A percentile compares a stretch with the other conserved stretches of the same genome.
These are phyloP conservation scores for Salvia miltiorrhiza DNA, from an alignment of 257 asterid genomes.

Conservation along the genomic window DNA sequence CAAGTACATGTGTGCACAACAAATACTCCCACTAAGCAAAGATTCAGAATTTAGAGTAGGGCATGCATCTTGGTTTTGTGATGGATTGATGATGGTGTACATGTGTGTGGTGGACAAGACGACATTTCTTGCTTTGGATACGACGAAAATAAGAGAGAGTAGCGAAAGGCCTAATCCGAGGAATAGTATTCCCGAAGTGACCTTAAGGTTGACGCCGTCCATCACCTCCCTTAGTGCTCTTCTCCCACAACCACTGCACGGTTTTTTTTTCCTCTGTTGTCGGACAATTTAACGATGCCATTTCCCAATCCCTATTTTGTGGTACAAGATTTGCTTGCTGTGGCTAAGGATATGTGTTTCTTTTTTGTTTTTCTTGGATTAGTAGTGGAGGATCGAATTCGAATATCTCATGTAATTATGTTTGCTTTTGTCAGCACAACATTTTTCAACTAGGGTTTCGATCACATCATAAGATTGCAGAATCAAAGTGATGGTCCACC, in stretches of 20 bases:
- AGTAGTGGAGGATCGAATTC: conserved; percentile 6
- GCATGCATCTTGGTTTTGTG: conserved; percentile 29
- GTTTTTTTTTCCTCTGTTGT: no score
- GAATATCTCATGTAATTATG: conserved; percentile 3
- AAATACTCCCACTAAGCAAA: conserved; percentile 41
- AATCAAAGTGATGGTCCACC: conserved; percentile 59
- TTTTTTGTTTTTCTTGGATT: background rate
- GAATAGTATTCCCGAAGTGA: conserved; percentile 53
- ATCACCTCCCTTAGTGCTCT: conserved; percentile 22
- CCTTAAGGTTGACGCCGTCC: conserved; percentile 59
- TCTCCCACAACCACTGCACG: no score
- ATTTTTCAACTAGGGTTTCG: background rate
- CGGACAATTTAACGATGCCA: no score
- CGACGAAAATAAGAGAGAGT: conserved; percentile 38
- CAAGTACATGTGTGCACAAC: conserved; percentile 31
- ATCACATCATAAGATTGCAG: conserved; percentile 53
- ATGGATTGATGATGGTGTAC: conserved; percentile 21
- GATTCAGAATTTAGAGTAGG: conserved; percentile 33
- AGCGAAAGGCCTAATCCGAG: conserved; percentile 53
- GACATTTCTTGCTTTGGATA: conserved; percentile 42
- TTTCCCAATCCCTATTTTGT: background rate
- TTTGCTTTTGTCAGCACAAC: conserved; percentile 27
- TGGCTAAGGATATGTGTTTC: background rate
- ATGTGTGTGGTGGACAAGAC: conserved; percentile 37
- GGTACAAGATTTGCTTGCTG: background rate